Base-by-base conservation (phyloP, 331 rosid genomes). In the Arachis monticola region DNA sequence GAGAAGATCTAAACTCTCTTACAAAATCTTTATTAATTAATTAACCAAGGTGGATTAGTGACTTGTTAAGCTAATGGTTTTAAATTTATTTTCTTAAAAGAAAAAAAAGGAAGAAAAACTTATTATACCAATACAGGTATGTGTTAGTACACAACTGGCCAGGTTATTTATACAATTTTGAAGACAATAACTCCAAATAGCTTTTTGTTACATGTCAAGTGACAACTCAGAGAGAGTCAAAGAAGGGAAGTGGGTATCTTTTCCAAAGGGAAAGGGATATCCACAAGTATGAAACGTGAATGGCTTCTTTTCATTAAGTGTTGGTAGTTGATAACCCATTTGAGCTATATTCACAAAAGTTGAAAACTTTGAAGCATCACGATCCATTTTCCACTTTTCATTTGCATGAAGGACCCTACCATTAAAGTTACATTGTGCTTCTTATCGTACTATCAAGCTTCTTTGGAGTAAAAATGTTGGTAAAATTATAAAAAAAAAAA, bases 331-430 rank as follows among this genome's bases (percentile, higher is more conserved):
- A 32, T 73, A 60, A 31, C 69, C 13, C 48, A 3, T n/a, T 60
- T 32, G 53, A 40, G 61, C 12, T 73, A 62, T 62, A n/a, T 60
- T 12, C 9, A 17, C 12, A 35, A 2, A 48, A 0, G 14, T 31
- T 67, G 46, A 48, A 67, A 48, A 67, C 60, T 3, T 38, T 38
- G 41, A 38, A 38, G 5, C 41, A 3, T 30, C 72, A 52, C 14
- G 35, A 0, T 7, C 62, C 69, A n/a, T 63, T 63, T 63, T 42
- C 69, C 64, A n/a, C 7, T 63, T 13, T 7, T 8, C 69, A 13
- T 63, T 63, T 63, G 48, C 73, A 69, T 52, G 0, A 32, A 9
- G 31, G 63, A 41, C 70, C 63, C 63, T 17, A 62, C 63, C 78
- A 22, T 41, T 63, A 5, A 42, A 64, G 38, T 14, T 48, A 5